Evolutionary conservation across 805 yeast species (phyloP).

Genomic region (Candida insectalens): DNA sequence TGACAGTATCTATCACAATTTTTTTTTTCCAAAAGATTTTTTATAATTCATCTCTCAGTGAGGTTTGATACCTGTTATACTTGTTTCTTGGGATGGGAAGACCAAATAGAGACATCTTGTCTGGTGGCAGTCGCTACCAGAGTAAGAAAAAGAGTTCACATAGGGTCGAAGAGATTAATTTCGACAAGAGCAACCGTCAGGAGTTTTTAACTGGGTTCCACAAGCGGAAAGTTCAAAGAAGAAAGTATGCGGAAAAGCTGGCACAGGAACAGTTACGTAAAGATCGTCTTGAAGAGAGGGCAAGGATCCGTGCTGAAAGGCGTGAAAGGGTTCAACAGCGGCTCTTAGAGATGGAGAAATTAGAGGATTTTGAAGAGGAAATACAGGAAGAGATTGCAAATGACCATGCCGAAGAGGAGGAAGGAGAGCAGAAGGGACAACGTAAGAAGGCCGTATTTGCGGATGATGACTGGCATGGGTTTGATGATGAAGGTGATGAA

Average conservation of each 20-base stretch:
- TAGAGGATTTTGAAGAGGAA: conserved; percentile 13
- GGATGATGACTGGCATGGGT: conserved; percentile 11
- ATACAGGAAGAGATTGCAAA: conserved; percentile 12
- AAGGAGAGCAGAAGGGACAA: conserved; percentile 21
- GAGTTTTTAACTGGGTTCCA: conserved; percentile 94
- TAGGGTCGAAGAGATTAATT: conserved; percentile 76
- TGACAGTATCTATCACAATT: not conserved
- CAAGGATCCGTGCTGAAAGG: conserved; percentile 59
- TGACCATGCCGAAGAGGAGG: conserved; percentile 9
- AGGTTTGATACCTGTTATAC: no score
- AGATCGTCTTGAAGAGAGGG: conserved; percentile 68
- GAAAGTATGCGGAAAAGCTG: conserved; percentile 73
- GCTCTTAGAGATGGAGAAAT: conserved; percentile 41
- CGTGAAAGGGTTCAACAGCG: conserved; percentile 57
- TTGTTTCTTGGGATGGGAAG: no score
- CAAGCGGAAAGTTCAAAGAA: conserved; percentile 81
- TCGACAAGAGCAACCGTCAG: conserved; percentile 67
- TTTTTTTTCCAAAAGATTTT: no score
- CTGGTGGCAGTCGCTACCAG: conserved; percentile 78
- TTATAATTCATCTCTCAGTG: no score
- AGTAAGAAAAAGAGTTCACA: conserved; percentile 55
- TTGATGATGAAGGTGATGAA: conserved; percentile 8
- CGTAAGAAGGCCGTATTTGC: conserved; percentile 7
- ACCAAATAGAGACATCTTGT: conserved; percentile 74
- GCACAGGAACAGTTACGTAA: conserved; percentile 70